Evolutionary conservation across 2,329 filamentous ascomycete genomes (phyloP).

Genomic region (Delphinella strobiligena): DNA sequence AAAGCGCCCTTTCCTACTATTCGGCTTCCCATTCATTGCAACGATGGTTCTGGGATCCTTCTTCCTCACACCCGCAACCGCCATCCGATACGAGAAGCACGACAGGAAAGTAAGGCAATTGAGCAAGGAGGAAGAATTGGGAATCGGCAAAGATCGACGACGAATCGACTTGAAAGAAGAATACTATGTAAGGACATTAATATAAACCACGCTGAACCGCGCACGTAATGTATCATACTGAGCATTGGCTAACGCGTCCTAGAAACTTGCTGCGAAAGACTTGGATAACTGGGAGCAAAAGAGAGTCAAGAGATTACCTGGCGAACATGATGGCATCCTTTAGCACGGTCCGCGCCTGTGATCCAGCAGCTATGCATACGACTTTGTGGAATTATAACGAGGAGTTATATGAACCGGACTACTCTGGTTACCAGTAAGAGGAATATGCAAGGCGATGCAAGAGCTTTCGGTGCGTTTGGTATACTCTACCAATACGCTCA

Average conservation of each 20-base stretch:
- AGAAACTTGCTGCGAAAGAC: conserved; percentile 78
- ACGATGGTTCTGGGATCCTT: conserved; percentile 90
- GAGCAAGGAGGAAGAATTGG: conserved; percentile 74
- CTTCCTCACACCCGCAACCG: conserved; percentile 85
- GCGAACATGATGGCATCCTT: conserved; percentile 78
- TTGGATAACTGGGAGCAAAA: conserved; percentile 96
- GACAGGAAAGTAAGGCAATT: conserved; percentile 81
- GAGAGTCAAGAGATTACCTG: conserved; percentile 75
- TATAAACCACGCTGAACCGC: background rate
- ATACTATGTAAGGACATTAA: conserved; percentile 58
- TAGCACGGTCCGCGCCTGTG: too few species aligned
- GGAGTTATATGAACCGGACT: too few species aligned
- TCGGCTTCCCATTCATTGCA: conserved; percentile 82
- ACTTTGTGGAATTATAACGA: too few species aligned
- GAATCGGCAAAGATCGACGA: conserved; percentile 57
- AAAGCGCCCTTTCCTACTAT: conserved; percentile 78
- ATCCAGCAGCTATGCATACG: too few species aligned
- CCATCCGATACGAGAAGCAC: conserved; percentile 83
- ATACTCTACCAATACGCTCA: too few species aligned
- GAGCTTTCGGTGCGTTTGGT: too few species aligned
- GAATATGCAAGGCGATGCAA: background rate
- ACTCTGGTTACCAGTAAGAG: too few species aligned
- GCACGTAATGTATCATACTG: conserved; percentile 16
- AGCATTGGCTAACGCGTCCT: conserved; percentile 11
- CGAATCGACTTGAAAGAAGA: conserved; percentile 73